A percentile compares a stretch with the other conserved stretches of the same genome.
These are phyloP conservation scores for Penicillium daleae DNA, from an alignment of 495 filamentous ascomycete genomes.

Conservation along the genomic window DNA sequence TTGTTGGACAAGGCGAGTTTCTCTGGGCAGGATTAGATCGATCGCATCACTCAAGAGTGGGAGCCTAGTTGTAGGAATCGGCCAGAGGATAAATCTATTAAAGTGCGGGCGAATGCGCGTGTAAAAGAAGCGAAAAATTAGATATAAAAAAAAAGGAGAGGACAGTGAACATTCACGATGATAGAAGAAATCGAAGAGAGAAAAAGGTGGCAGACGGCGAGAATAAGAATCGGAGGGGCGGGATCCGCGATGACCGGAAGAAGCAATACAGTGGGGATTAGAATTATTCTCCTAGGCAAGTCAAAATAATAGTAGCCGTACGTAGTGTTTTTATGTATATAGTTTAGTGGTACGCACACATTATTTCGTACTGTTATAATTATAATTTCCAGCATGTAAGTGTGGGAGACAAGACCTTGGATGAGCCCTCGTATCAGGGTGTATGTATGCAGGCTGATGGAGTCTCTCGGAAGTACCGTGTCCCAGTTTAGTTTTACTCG, in stretches of 20 bases:
- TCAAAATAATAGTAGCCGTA: not conserved
- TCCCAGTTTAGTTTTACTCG: not conserved
- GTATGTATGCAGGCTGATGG: conserved; percentile 28
- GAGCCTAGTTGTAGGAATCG: conserved; percentile 23
- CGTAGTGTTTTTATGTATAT: not conserved
- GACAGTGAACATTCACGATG: conserved; percentile 27
- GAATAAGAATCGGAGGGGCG: conserved; percentile 26
- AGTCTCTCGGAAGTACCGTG: conserved; percentile 15
- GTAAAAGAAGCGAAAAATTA: conserved; percentile 49
- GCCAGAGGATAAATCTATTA: conserved; percentile 43
- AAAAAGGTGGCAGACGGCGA: conserved; percentile 28
- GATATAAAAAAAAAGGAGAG: conserved; percentile 58
- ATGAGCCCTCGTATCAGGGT: conserved; percentile 17
- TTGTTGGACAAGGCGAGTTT: conserved; percentile 10
- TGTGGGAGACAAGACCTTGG: conserved; percentile 1
- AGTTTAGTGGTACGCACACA: not conserved
- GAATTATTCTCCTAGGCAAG: conserved; percentile 4
- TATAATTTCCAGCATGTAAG: not conserved
- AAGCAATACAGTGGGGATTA: conserved; percentile 48
- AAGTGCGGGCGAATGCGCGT: conserved; percentile 54
- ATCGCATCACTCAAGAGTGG: conserved; percentile 28
- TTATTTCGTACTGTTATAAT: not conserved
- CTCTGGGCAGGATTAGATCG: conserved; percentile 27
- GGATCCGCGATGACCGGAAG: conserved; percentile 49
- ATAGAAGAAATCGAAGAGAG: conserved; percentile 27